Conservation (phyloP, 2,329 filamentous ascomycete species). For the Tympanopsis confertula region DNA sequence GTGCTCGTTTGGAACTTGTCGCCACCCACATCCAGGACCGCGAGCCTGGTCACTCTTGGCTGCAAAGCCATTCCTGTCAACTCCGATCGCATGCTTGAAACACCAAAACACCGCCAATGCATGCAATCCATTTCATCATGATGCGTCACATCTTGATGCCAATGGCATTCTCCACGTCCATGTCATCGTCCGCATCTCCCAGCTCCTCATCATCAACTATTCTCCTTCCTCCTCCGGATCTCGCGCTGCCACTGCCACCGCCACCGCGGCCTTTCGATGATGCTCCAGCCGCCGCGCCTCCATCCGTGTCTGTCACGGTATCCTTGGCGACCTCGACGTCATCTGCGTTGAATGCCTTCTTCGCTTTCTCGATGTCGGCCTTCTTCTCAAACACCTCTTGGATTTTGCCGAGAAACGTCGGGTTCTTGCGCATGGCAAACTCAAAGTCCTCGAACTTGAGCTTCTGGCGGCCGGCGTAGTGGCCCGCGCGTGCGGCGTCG, state of each 20-base stretch:
- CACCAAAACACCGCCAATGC: too few species aligned
- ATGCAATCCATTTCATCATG: too few species aligned
- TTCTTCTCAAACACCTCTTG: conserved; percentile 83
- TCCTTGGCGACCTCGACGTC: conserved; percentile 40
- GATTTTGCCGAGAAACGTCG: conserved; percentile 75
- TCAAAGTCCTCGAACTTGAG: conserved; percentile 98
- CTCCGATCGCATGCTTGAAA: too few species aligned
- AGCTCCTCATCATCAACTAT: conserved; percentile 19
- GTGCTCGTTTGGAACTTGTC: too few species aligned
- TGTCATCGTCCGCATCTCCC: conserved; percentile 21
- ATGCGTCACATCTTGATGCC: too few species aligned
- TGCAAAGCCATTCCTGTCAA: too few species aligned
- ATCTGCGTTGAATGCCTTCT: conserved; percentile 64
- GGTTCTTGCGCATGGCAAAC: conserved; percentile 79
- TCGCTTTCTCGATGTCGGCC: conserved; percentile 69
- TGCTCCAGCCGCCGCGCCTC: not conserved
- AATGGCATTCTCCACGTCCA: conserved; percentile 9
- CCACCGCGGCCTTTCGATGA: conserved; percentile 9
- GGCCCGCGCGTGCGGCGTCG: conserved; percentile 73
- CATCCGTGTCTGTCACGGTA: conserved; percentile 10
- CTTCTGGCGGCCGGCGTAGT: conserved; percentile 82
- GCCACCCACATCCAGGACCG: too few species aligned
- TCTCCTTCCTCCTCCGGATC: conserved; percentile 6
- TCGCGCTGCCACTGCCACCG: conserved; percentile 3
- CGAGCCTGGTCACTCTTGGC: too few species aligned